These are phyloP conservation scores for Pleurotus cornucopiae DNA, from an alignment of 768 basidiomycete species.

Conservation along the genomic window DNA sequence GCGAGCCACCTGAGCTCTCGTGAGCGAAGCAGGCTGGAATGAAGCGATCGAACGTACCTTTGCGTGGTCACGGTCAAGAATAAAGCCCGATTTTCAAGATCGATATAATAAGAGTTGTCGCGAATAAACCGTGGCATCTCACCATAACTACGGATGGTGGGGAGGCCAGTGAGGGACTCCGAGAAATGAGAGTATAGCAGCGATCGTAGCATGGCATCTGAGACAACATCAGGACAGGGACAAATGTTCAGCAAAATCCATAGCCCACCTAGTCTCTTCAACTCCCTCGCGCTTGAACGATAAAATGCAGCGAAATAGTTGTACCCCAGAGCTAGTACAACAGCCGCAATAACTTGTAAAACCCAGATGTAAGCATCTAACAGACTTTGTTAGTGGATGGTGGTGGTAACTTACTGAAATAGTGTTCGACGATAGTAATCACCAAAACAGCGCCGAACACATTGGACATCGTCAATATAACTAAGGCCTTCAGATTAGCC, in stretches of 20 bases:
- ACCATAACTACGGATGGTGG: conserved; percentile 73
- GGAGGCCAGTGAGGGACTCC: conserved; percentile 66
- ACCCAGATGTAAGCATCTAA: not conserved
- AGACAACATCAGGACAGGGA: not conserved
- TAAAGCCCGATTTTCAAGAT: conserved; percentile 72
- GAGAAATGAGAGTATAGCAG: conserved; percentile 75
- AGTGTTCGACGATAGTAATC: conserved; percentile 54
- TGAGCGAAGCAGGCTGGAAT: too few species aligned
- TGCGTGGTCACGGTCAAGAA: conserved; percentile 66
- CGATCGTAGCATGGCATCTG: conserved; percentile 70
- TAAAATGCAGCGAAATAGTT: conserved; percentile 67
- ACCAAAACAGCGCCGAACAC: conserved; percentile 50
- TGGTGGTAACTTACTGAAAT: conserved; percentile 44
- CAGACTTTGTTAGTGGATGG: not conserved
- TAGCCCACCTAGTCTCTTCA: conserved; percentile 46
- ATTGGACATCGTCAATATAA: conserved; percentile 44
- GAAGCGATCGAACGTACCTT: conserved; percentile 27
- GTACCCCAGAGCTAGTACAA: conserved; percentile 56
- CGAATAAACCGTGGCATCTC: conserved; percentile 56
- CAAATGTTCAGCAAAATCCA: not conserved
- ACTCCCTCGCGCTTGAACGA: conserved; percentile 69
- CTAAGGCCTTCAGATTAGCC: conserved; percentile 20
- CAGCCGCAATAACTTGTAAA: conserved; percentile 44
- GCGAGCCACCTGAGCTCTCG: conserved; percentile 52
- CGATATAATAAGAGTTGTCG: conserved; percentile 63